These are phyloP conservation scores for Mycosphaerella sp. DNA, from an alignment of 2,329 filamentous ascomycete genomes.

Conservation along the genomic window DNA sequence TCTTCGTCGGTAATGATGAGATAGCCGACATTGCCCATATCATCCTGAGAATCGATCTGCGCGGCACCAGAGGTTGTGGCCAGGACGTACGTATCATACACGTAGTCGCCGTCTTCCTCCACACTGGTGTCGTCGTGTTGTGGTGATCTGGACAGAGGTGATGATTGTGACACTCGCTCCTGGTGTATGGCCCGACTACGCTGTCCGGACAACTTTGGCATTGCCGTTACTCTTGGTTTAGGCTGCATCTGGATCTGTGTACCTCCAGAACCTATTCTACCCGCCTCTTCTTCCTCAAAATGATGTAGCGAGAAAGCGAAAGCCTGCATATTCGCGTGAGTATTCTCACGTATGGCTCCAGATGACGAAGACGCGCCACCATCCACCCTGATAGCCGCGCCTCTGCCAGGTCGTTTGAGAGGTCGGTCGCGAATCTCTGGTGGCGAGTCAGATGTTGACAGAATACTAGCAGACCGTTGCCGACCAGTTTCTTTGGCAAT, in stretches of 20 bases:
- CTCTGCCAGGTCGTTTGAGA: conserved; percentile 25
- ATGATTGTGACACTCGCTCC: conserved; percentile 15
- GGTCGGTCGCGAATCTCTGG: conserved; percentile 2
- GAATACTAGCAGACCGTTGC: conserved; percentile 8
- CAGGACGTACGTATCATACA: conserved; percentile 58
- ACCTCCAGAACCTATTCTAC: conserved; percentile 8
- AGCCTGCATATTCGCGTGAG: conserved; percentile 13
- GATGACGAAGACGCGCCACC: conserved; percentile 1
- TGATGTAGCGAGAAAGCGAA: conserved; percentile 28
- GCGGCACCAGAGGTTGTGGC: conserved; percentile 26
- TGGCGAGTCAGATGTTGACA: conserved; percentile 1
- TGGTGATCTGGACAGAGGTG: conserved; percentile 3
- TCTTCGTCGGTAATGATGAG: conserved; percentile 48
- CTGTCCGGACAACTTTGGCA: conserved; percentile 26
- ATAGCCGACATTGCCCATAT: conserved; percentile 38
- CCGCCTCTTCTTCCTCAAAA: conserved; percentile 27
- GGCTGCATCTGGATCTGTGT: neutral
- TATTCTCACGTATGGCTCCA: neutral
- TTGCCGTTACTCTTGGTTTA: conserved; percentile 23
- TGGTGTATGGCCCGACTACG: conserved; percentile 27
- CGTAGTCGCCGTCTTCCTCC: conserved; percentile 50
- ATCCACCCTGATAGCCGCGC: conserved; percentile 16
- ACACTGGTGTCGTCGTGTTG: conserved; percentile 35
- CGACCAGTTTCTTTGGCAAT: conserved; percentile 7
- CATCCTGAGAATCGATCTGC: conserved; percentile 28